phyloP scores from a whole-genome alignment of 768 basidiomycete species.

The Russula virescens region DNA sequence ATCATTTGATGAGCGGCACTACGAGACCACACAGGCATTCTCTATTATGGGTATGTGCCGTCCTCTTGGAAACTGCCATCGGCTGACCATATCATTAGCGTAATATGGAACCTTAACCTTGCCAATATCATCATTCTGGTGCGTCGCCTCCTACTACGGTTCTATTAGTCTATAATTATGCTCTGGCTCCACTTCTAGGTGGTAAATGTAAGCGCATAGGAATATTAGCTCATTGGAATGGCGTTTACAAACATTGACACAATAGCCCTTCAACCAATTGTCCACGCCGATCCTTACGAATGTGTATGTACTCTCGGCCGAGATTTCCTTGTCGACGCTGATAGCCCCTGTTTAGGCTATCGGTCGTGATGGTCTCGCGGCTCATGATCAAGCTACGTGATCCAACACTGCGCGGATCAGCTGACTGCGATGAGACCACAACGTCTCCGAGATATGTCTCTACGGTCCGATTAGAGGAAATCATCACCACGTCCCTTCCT shows the following conservation, averaged over 20 bases:
- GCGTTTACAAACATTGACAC: background rate
- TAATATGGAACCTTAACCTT: constrained; percentile 17
- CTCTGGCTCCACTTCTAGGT: background rate
- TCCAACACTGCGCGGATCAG: background rate
- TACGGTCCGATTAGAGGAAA: background rate
- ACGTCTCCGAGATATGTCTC: background rate
- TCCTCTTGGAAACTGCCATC: background rate
- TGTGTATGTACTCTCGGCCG: constrained; percentile 1
- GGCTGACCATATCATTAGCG: constrained; percentile 1
- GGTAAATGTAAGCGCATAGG: background rate
- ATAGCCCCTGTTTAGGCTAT: constrained; percentile 1
- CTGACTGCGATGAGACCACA: background rate
- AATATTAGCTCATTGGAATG: background rate
- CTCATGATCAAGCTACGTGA: constrained; percentile 22
- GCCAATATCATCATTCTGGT: constrained; percentile 17
- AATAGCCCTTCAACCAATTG: background rate
- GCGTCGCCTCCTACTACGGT: background rate
- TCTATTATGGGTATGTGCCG: constrained; percentile 16
- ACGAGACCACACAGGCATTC: background rate
- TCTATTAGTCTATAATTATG: background rate
- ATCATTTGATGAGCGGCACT: background rate
- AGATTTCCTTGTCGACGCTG: background rate
- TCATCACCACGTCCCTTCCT: too few relatives aligned
- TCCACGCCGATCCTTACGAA: constrained; percentile 11
- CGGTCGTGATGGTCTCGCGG: constrained; percentile 16